Conservation (phyloP, 345 rosid species). For the Pugionium cornutum region DNA sequence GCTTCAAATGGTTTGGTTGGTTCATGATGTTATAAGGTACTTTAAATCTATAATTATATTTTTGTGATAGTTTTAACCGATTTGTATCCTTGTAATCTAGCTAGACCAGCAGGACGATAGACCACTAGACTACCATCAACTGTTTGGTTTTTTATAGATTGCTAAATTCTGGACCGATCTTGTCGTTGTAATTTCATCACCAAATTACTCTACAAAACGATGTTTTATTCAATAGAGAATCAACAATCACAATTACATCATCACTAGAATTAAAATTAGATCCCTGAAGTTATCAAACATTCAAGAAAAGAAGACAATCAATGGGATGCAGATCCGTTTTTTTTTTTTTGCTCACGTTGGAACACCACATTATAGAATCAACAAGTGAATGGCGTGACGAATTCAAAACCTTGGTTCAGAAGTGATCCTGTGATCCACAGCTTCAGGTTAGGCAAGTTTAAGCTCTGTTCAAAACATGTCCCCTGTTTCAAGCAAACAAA, state of each 20-base stretch:
- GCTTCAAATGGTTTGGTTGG: too few relatives aligned
- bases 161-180: too few relatives aligned
- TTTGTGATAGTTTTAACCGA: too few relatives aligned
- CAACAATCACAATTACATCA: slow-evolving; percentile 24
- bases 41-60: too few relatives aligned
- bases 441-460: slow-evolving; percentile 65
- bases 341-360: background rate
- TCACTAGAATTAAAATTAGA: slow-evolving; percentile 22
- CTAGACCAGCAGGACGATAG: too few relatives aligned
- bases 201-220: background rate
- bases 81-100: too few relatives aligned
- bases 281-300: slow-evolving; percentile 13
- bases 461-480: slow-evolving; percentile 47
- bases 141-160: too few relatives aligned
- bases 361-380: slow-evolving; percentile 16
- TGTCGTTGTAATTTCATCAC: too few relatives aligned
- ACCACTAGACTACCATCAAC: too few relatives aligned
- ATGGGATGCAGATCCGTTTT: slow-evolving; percentile 1
- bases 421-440: slow-evolving; percentile 72
- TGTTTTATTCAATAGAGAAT: slow-evolving; percentile 18
- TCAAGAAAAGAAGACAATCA: slow-evolving; percentile 5
- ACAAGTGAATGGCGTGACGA: slow-evolving; percentile 34
- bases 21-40: too few relatives aligned
- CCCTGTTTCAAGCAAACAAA: slow-evolving; percentile 44
- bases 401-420: slow-evolving; percentile 78